Evolutionary conservation across 1,284 basidiomycete genomes (phyloP), one percentile per base, ranked within the genome.

Genomic region (Kalmanozyma brasiliensis): DNA sequence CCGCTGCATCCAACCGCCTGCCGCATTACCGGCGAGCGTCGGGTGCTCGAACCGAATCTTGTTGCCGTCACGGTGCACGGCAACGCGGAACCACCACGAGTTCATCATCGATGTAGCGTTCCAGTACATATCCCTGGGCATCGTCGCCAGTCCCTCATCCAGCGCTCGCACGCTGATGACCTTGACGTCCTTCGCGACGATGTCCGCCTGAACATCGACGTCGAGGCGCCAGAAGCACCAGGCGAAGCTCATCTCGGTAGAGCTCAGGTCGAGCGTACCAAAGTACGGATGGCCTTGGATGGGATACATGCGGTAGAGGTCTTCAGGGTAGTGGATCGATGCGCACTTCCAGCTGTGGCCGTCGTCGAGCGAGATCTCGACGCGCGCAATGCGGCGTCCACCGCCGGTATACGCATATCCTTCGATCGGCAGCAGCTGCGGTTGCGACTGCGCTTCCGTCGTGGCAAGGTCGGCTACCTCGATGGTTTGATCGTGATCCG

Each of bases 321-420:
- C 88, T 74, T 89, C 88, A 1, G 86, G 87, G 69, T 86, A 86
- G 30, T 83, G 65, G 26, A 89, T 84, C 22, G 84, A 79, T 8
- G 86, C 85, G 6, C 88, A 82, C 16, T 57, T 69, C 89, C 89
- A 90, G 0, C 83, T 85, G 19, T 67, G 55, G 0, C 88, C 89
- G 37, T 87, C 85, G 68, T 90, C 88, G 7, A 88, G 74, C 7
- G 88, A 87, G 42, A 89, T 64, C 68, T 90, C 89, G 16, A 89
- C 85, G 13, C 89, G 84, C 8, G 85, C 85, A 26, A 90, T 83
- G 14, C 88, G 84, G 13, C 87, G 83, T 0, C 89, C 89, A 8
- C 89, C 88, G n/a, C 89, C 89, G 14, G 85, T 84, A 76, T 90
- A 90, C 0, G 88, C 89, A 65, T 89, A 90, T 8, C 89, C 89